Conservation (phyloP, 2,329 filamentous ascomycete species). For the Hypoxylon sp. region DNA sequence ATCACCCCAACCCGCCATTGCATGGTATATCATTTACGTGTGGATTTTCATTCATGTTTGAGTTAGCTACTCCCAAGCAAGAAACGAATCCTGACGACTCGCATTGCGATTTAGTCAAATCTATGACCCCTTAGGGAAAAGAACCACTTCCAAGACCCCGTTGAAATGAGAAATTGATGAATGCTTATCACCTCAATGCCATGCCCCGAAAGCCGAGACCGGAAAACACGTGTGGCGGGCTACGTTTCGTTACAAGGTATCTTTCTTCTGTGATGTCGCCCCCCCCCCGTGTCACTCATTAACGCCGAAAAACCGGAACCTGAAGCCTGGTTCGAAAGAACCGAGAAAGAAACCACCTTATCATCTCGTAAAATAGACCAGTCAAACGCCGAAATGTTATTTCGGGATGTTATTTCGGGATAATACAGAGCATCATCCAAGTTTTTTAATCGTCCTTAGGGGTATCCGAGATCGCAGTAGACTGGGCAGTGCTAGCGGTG, state of each 20-base stretch:
- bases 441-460: slow-evolving; percentile 43
- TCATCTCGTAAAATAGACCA: slow-evolving; percentile 4
- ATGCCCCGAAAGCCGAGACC: slow-evolving; percentile 7
- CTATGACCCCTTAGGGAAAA: slow-evolving; percentile 20
- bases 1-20: too few species aligned
- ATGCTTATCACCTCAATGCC: slow-evolving; percentile 14
- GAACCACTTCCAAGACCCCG: slow-evolving; percentile 7
- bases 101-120: slow-evolving; percentile 30
- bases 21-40: neutral
- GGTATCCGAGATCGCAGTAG: slow-evolving; percentile 32
- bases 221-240: slow-evolving; percentile 16
- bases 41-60: neutral
- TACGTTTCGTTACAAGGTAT: slow-evolving; percentile 22
- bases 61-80: neutral
- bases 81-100: slow-evolving; percentile 24
- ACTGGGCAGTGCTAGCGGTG: slow-evolving; percentile 29
- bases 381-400: slow-evolving; percentile 24
- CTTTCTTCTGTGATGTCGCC: slow-evolving; percentile 1
- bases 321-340: too few species aligned
- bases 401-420: neutral
- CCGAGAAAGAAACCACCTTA: slow-evolving; percentile 9
- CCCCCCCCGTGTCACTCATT: neutral
- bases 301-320: slow-evolving; percentile 27
- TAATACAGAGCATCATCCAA: slow-evolving; percentile 5
- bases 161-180: slow-evolving; percentile 6